Percentiles rank a stretch among this genome's conserved stretches.
Evolutionary conservation across 179 eudicot genomes (phyloP).

Genomic region (Corrigiola litoralis): DNA sequence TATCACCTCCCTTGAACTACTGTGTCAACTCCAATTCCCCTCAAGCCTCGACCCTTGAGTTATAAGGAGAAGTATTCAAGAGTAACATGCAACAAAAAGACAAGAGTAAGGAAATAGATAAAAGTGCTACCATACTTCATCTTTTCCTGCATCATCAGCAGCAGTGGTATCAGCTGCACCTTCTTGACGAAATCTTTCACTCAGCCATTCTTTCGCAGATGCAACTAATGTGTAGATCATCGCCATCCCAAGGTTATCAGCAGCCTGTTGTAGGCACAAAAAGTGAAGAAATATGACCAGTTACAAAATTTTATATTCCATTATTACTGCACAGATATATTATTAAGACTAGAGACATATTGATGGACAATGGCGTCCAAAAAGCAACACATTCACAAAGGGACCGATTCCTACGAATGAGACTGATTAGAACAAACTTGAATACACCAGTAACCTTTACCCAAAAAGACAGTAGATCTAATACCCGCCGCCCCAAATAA

Average conservation of each 20-base stretch:
- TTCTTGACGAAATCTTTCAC: conserved; percentile 72
- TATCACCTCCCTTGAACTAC: neutral
- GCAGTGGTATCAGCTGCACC: conserved; percentile 30
- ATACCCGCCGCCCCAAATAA: too few relatives aligned
- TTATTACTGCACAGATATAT: too few relatives aligned
- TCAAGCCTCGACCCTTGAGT: neutral
- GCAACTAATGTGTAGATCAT: conserved; percentile 91
- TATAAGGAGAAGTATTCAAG: neutral
- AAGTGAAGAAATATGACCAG: neutral
- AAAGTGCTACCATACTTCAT: conserved; percentile 50
- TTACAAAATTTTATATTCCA: neutral
- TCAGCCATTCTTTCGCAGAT: conserved; percentile 88
- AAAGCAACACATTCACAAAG: too few relatives aligned
- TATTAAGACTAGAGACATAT: too few relatives aligned
- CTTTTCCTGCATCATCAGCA: conserved; percentile 58
- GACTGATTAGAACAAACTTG: too few relatives aligned
- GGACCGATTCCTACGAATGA: too few relatives aligned
- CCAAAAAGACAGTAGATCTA: too few relatives aligned
- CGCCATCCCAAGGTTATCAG: conserved; percentile 96
- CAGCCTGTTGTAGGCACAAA: conserved; percentile 42
- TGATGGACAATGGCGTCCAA: too few relatives aligned
- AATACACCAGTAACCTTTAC: too few relatives aligned
- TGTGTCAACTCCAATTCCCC: neutral
- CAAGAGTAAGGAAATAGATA: neutral
- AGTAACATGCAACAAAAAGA: neutral